Evolutionary conservation across 139 green algal genomes (phyloP), one percentile per base, ranked within the genome.

Genomic region (Trebouxia sp.): DNA sequence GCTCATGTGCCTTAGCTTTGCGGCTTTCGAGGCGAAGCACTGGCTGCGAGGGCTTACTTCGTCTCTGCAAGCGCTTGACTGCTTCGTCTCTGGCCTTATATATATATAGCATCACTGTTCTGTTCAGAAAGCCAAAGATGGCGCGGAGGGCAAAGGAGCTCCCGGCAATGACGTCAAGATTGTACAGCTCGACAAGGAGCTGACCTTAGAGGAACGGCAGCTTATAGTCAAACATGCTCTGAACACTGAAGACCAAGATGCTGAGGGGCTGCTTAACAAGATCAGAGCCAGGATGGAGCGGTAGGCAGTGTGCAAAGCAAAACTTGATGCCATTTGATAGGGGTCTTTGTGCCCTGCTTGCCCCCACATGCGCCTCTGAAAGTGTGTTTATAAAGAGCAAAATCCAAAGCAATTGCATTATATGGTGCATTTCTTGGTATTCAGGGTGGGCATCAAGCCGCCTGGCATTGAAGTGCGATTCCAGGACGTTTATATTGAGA

Each of bases 191-290:
- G 62, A 72, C 12, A 72, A 45, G 35, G 62, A 72, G 62, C 39
- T 84, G 70, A 77, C 66, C 20, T 26, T 80, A 9, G 80, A 80
- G 7, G 41, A 84, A 6, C 41, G 80, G 11, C 42, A 84, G 56
- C 41, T 66, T 0, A 76, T 84, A 32, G 80, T 84, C 15, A 42
- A 39, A n/a, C 42, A 38, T 15, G 80, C 80, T 26, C 42, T 84
- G 14, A 42, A 41, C 74, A 84, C 80, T 43, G 55, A 84, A 22
- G 70, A 84, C 24, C 70, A 80, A 15, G 80, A 84, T 84, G 80
- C 80, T 28, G 70, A 84, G 55, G 14, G 51, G 8, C 32, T 80
- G 22, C 72, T 84, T 10, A 32, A 76, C 11, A 79, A 69, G 2
- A 67, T 80, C 32, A 51, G 42, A 20, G 70, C 47, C 22, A 43